Evolutionary conservation across 345 rosid species (phyloP), one percentile per base, ranked within the genome.

Genomic region (Kandelia obovata): DNA sequence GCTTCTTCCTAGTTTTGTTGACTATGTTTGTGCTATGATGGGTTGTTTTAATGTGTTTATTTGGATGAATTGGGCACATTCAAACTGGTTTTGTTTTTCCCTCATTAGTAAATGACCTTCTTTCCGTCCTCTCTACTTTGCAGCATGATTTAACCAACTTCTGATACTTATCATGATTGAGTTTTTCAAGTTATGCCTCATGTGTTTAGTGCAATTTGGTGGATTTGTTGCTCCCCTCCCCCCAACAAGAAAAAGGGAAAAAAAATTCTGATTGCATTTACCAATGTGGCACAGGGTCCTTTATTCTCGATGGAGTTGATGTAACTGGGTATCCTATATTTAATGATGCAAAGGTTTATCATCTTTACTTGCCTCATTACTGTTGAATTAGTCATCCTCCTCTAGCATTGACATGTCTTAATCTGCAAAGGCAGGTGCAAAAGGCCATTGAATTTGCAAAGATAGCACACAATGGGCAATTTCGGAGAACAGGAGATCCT

Each of bases 361-460:
- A 58, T 72, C 76, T 73, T 53, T 69, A 51, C 70, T 73, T 73
- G 74, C 58, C 32, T 64, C 31, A 17, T 77, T 34, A 67, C 49
- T 13, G 13, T 16, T 58, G 62, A 61, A 26, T 20, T 61, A 6
- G 19, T 69, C 34, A 74, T 71, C 58, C 70, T 71, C 58, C 70
- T 60, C 72, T 66, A 13, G 10, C 28, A 55, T 26, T 55, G 27
- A 55, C 25, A 9, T 55, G 58, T 26, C 25, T 64, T 31, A 58
- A 73, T 77, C 53, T 83, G 91, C 79, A 73, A 88, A 85, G 91
- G 87, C 84, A 88, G 93, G 93, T 88, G 82, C 87, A 66, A 53
- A 86, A 82, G 87, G 91, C 94, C 81, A 83, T 88, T 65, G 83
- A 80, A 56, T 88, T 88, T 75, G 87, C 91, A 20, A 88, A 83